Conservation (phyloP, 2,329 filamentous ascomycete species). For the Hymenoscyphus infarciens region DNA sequence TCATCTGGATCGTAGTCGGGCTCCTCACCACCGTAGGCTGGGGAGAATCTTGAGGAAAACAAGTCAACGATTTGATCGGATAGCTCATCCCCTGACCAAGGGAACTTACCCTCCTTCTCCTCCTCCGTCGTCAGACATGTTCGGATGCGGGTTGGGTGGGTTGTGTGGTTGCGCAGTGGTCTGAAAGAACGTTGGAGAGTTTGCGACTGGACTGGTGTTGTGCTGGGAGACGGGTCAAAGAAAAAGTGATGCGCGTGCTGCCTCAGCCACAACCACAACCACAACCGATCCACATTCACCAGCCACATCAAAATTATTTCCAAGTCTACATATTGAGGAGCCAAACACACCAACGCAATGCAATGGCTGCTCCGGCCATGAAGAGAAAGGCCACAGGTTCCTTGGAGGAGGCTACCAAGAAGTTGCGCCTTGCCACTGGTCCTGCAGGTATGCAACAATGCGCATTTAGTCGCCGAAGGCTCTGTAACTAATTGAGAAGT, state of each 20-base stretch:
- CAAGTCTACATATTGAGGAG: neutral
- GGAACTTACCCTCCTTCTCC: conserved; percentile 51
- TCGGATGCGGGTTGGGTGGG: conserved; percentile 9
- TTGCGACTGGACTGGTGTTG: conserved; percentile 9
- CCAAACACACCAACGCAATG: conserved; percentile 17
- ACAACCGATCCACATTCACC: neutral
- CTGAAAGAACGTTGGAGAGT: conserved; percentile 1
- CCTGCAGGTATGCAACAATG: neutral
- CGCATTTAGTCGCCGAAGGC: neutral
- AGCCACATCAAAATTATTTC: conserved; percentile 15
- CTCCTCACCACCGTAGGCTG: conserved; percentile 68
- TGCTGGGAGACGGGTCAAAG: conserved; percentile 16
- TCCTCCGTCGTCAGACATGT: conserved; percentile 67
- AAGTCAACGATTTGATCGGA: neutral
- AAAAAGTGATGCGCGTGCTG: conserved; percentile 21
- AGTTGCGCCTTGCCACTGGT: conserved; percentile 21
- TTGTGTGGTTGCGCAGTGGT: neutral
- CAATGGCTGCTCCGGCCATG: conserved; percentile 26
- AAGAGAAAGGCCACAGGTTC: conserved; percentile 26
- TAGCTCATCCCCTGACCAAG: neutral
- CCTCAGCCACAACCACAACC: conserved; percentile 4
- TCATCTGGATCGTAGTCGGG: conserved; percentile 55
- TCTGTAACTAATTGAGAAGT: neutral
- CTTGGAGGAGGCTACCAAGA: conserved; percentile 24
- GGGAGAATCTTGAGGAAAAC: conserved; percentile 42